These are phyloP conservation scores for Cyberlindnera maritima DNA, from an alignment of 805 yeast species.

Conservation along the genomic window DNA sequence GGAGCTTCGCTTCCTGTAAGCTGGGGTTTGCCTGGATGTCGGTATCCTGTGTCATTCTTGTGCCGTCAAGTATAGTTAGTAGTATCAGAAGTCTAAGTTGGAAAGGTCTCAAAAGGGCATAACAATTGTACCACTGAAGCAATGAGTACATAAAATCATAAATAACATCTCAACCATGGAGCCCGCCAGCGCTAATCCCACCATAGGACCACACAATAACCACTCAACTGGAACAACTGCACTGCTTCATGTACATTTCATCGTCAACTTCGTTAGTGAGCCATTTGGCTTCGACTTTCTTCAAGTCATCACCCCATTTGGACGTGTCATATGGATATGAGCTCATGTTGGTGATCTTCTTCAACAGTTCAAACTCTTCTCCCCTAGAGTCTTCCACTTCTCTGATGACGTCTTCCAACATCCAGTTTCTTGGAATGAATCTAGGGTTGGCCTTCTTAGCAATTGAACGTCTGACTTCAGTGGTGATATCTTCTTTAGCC, in stretches of 20 bases:
- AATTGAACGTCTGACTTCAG: slow-evolving; percentile 39
- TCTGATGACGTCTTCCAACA: slow-evolving; percentile 76
- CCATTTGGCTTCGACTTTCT: slow-evolving; percentile 60
- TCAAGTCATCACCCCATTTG: slow-evolving; percentile 65
- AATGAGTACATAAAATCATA: background rate
- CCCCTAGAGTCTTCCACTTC: slow-evolving; percentile 47
- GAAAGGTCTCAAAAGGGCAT: too few species aligned
- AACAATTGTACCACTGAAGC: too few species aligned
- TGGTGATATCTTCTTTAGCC: slow-evolving; percentile 32
- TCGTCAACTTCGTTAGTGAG: slow-evolving; percentile 47
- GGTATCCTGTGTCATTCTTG: too few species aligned
- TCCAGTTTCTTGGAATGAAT: slow-evolving; percentile 83
- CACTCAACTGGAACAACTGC: slow-evolving; percentile 60
- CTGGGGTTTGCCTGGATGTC: too few species aligned
- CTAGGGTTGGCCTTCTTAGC: slow-evolving; percentile 64
- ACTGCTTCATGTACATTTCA: slow-evolving; percentile 60
- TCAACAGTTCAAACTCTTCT: slow-evolving; percentile 49
- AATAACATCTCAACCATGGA: background rate
- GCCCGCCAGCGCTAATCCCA: background rate
- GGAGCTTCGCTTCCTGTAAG: too few species aligned
- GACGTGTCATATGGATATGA: slow-evolving; percentile 66
- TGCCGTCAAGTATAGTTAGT: too few species aligned
- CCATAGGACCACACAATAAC: background rate
- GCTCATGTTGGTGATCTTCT: slow-evolving; percentile 69
- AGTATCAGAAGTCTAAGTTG: too few species aligned